phyloP scores from a whole-genome alignment of 805 yeast species.

The Kuraishia ogatae region DNA sequence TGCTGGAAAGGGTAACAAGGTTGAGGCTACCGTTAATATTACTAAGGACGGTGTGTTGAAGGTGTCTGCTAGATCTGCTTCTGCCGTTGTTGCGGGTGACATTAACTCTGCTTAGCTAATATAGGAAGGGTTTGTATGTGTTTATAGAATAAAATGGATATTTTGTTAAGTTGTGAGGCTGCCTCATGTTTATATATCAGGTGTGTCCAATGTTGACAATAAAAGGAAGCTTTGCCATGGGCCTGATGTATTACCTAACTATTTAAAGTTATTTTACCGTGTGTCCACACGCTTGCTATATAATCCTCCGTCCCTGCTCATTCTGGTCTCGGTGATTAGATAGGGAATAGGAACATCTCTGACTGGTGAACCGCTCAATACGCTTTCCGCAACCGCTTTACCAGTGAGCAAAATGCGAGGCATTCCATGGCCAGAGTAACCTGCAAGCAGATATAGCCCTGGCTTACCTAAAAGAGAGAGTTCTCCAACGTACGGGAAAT shows the following conservation, averaged over 20 bases:
- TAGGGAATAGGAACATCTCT: constrained; percentile 8
- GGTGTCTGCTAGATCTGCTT: constrained; percentile 52
- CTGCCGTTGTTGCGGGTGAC: constrained; percentile 41
- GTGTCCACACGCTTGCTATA: not conserved
- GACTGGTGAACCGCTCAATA: constrained; percentile 4
- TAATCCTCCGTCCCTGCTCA: constrained; percentile 1
- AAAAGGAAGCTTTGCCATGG: no score
- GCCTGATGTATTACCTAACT: no score
- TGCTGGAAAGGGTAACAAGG: constrained; percentile 50
- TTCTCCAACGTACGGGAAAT: constrained; percentile 10
- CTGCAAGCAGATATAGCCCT: constrained; percentile 8
- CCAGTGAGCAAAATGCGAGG: constrained; percentile 9
- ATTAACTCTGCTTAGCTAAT: constrained; percentile 14
- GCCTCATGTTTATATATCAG: no score
- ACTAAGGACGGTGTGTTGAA: constrained; percentile 58
- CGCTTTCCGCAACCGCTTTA: constrained; percentile 7
- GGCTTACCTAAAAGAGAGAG: constrained; percentile 3
- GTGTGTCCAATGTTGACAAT: no score
- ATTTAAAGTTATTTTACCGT: no score
- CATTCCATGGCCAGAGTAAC: constrained; percentile 12
- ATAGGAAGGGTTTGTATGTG: not conserved
- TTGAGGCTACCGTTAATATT: constrained; percentile 64
- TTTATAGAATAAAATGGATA: not conserved
- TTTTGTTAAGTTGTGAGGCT: not conserved
- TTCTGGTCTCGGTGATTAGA: constrained; percentile 6